Percentiles rank a stretch among this genome's conserved stretches.
phyloP scores from a whole-genome alignment of 208 protist genomes.

The Crithidia thermophila region DNA sequence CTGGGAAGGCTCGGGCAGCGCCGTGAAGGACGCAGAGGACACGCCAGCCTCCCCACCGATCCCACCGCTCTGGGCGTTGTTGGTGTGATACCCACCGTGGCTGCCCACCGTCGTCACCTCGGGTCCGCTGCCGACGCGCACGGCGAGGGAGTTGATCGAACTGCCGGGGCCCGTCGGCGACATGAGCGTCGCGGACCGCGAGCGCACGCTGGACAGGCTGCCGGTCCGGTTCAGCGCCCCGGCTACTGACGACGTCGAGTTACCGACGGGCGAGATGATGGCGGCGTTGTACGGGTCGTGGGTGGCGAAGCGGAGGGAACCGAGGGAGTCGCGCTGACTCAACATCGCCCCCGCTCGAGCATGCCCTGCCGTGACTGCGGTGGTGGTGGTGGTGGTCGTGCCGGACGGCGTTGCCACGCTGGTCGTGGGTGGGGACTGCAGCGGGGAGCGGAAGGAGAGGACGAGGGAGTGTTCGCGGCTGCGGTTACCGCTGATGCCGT shows the following conservation, averaged over 20 bases:
- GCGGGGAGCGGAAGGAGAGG: constrained; percentile 2
- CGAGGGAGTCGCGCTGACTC: constrained; percentile 12
- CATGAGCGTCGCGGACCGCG: constrained; percentile 10
- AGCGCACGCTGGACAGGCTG: constrained; percentile 18
- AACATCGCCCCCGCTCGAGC: not conserved
- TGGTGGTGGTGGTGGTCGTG: too few species aligned
- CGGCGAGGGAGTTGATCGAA: not conserved
- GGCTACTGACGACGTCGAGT: not conserved
- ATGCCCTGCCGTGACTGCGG: too few species aligned
- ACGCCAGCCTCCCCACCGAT: too few species aligned
- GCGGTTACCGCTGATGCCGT: not conserved
- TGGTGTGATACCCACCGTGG: too few species aligned
- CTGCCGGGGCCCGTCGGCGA: constrained; percentile 9
- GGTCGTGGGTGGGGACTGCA: constrained; percentile 4
- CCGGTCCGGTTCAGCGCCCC: constrained; percentile 4
- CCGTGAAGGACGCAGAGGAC: too few species aligned
- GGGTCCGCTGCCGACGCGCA: too few species aligned
- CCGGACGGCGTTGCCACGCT: not conserved
- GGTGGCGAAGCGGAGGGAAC: constrained; percentile 13
- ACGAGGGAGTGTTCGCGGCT: constrained; percentile 9
- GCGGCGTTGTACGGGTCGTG: constrained; percentile 28
- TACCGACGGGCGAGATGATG: constrained; percentile 6
- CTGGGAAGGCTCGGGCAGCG: too few species aligned
- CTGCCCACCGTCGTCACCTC: too few species aligned
- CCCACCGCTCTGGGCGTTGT: not conserved